phyloP scores from a whole-genome alignment of 2,329 filamentous ascomycete species.

The Didymosphaeria variabile region DNA sequence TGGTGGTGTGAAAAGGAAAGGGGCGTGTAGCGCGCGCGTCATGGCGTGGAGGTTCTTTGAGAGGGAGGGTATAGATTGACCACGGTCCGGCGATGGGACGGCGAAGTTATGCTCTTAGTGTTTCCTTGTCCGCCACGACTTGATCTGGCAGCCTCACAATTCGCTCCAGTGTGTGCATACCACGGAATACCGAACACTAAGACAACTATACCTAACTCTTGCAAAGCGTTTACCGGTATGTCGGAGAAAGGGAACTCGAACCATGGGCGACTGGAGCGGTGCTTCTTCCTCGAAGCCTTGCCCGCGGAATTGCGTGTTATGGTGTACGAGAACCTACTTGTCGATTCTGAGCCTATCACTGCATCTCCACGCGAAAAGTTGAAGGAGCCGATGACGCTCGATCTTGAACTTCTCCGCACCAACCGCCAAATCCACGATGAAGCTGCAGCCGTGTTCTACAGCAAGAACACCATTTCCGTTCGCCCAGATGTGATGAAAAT shows the following conservation, averaged over 20 bases:
- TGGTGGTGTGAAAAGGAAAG: neutral
- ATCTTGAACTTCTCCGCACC: conserved; percentile 48
- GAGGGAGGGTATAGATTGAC: neutral
- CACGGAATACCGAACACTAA: neutral
- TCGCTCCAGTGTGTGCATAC: neutral
- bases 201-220: neutral
- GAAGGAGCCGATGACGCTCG: conserved; percentile 39
- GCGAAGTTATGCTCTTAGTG: neutral
- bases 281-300: conserved; percentile 36
- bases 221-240: neutral
- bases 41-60: neutral
- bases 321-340: conserved; percentile 42
- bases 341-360: conserved; percentile 27
- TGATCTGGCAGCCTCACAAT: neutral
- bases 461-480: conserved; percentile 51
- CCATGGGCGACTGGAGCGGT: neutral
- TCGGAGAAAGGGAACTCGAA: neutral
- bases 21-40: conserved; percentile 1
- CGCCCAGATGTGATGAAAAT: conserved; percentile 3
- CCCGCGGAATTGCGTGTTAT: conserved; percentile 41
- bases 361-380: conserved; percentile 27
- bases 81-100: neutral
- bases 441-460: conserved; percentile 52
- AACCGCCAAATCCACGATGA: conserved; percentile 54
- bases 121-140: neutral